phyloP scores from a whole-genome alignment of 1,284 basidiomycete genomes.

The Retiboletus fuscus region DNA sequence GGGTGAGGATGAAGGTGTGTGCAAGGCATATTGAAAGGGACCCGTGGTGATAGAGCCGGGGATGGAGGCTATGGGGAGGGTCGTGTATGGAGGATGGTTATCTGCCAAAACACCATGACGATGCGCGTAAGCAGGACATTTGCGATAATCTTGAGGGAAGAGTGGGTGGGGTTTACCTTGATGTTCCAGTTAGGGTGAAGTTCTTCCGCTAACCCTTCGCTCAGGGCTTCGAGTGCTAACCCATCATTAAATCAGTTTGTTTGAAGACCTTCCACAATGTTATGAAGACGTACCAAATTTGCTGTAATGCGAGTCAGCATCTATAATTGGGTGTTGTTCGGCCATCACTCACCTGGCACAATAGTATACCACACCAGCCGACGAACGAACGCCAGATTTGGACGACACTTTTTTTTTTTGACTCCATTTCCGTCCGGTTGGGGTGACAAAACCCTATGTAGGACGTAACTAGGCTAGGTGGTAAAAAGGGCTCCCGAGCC shows the following conservation, averaged over 20 bases:
- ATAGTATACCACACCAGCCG: too few relatives aligned
- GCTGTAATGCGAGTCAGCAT: conserved; percentile 18
- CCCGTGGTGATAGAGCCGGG: conserved; percentile 16
- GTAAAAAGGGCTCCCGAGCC: too few relatives aligned
- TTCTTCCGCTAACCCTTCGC: conserved; percentile 35
- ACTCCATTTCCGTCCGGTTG: too few relatives aligned
- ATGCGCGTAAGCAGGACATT: too few relatives aligned
- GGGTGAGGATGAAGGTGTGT: conserved; percentile 72
- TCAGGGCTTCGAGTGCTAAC: conserved; percentile 11
- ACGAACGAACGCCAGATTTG: too few relatives aligned
- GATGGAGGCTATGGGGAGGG: conserved; percentile 34
- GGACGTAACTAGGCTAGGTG: too few relatives aligned
- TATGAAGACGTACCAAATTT: conserved; percentile 31
- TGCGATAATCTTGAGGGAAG: too few relatives aligned
- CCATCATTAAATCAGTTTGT: too few relatives aligned
- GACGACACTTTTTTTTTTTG: conserved; percentile 9
- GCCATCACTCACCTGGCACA: too few relatives aligned
- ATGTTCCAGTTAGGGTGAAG: conserved; percentile 22
- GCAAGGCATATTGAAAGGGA: conserved; percentile 48
- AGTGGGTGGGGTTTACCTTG: too few relatives aligned
- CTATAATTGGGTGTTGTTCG: not conserved
- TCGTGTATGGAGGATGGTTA: conserved; percentile 7
- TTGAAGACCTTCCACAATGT: not conserved
- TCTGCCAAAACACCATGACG: too few relatives aligned
- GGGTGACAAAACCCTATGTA: too few relatives aligned